Evolutionary conservation across 208 protist genomes (phyloP).

Genomic region (Acanthamoeba castellanii): DNA sequence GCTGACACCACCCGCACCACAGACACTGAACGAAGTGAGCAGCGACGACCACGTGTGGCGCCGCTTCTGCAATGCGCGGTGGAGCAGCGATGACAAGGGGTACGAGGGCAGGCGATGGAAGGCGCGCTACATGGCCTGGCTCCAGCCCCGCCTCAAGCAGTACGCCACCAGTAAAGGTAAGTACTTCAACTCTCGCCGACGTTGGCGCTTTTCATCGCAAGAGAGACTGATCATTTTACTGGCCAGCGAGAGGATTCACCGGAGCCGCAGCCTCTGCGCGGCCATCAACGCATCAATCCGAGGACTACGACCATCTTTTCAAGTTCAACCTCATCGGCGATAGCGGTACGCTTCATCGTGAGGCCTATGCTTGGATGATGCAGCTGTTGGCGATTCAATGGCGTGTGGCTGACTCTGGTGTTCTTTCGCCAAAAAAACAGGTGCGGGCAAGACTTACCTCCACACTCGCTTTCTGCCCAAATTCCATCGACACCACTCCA

Average conservation of each 20-base stretch:
- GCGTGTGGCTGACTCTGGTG: too few relatives aligned
- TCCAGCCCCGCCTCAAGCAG: neutral
- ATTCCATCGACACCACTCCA: slow-evolving; percentile 89
- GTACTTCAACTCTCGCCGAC: too few relatives aligned
- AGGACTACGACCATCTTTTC: slow-evolving; percentile 46
- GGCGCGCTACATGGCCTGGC: neutral
- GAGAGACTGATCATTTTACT: too few relatives aligned
- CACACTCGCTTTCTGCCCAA: neutral
- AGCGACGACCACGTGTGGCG: neutral
- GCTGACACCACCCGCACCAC: neutral
- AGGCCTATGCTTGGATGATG: neutral
- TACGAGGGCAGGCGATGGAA: neutral
- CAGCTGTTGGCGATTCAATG: neutral
- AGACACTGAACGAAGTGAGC: neutral
- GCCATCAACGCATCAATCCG: neutral
- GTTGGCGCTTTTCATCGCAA: too few relatives aligned
- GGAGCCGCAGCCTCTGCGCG: too few relatives aligned
- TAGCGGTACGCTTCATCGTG: neutral
- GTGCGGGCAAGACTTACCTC: neutral
- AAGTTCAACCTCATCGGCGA: slow-evolving; percentile 67
- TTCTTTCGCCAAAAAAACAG: neutral
- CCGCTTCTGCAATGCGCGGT: neutral
- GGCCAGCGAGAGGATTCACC: too few relatives aligned
- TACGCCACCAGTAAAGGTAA: neutral
- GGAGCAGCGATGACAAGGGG: neutral